These are phyloP conservation scores for Saccharomycopsis crataegensis DNA, from an alignment of 1,139 yeast genomes.

Conservation along the genomic window DNA sequence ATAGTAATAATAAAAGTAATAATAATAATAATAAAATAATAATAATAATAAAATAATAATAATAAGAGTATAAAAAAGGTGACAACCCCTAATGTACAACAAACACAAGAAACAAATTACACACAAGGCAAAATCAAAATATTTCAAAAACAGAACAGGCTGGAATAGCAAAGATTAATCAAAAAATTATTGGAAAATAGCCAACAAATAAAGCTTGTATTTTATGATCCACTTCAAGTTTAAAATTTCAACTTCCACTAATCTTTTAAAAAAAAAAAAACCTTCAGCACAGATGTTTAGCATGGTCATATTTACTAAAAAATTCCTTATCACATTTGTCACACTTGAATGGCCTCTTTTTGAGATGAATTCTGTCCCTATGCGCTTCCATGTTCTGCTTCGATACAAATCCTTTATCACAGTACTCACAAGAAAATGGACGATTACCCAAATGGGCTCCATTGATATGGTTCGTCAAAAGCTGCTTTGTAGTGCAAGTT, in stretches of 20 bases:
- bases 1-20: not conserved
- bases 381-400: conserved; percentile 20
- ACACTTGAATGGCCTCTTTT: conserved; percentile 17
- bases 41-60: not conserved
- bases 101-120: not conserved
- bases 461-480: conserved; percentile 17
- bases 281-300: conserved; percentile 16
- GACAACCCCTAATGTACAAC: not conserved
- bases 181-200: not conserved
- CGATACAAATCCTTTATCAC: conserved; percentile 18
- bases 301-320: conserved; percentile 17
- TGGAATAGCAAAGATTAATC: not conserved
- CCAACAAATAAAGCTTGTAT: no score
- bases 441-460: conserved; percentile 19
- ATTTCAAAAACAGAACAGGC: not conserved
- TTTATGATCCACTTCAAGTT: no score
- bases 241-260: no score
- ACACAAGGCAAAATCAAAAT: not conserved
- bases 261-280: no score
- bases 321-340: conserved; percentile 13
- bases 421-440: conserved; percentile 17
- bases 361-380: conserved; percentile 18
- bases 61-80: not conserved
- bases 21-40: not conserved
- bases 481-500: conserved; percentile 19